Evolutionary conservation across 768 basidiomycete genomes (phyloP).

Genomic region (Pisolithus orientalis): DNA sequence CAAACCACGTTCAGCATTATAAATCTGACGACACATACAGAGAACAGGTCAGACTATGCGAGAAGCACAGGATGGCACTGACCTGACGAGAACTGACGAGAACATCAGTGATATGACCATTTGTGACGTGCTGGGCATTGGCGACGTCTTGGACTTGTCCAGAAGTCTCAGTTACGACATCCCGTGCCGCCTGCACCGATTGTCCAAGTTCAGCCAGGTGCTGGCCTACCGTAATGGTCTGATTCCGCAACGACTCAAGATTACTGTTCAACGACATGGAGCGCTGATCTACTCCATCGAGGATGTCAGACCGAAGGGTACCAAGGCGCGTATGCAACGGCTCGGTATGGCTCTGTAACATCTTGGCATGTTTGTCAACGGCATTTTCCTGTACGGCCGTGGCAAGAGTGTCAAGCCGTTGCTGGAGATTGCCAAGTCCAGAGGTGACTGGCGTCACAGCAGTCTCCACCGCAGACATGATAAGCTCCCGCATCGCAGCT

Average conservation of each 20-base stretch:
- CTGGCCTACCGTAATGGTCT: background rate
- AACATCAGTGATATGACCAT: background rate
- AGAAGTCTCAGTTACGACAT: background rate
- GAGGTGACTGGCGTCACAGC: background rate
- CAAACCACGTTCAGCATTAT: background rate
- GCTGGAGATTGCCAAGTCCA: background rate
- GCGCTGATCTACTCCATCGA: background rate
- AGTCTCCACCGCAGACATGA: background rate
- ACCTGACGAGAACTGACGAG: background rate
- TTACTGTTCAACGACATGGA: background rate
- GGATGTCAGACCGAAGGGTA: background rate
- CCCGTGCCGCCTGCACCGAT: background rate
- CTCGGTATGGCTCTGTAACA: background rate
- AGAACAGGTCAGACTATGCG: background rate
- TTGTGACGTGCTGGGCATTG: background rate
- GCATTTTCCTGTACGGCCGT: background rate
- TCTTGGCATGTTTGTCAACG: background rate
- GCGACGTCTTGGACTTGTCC: background rate
- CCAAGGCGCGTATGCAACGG: background rate
- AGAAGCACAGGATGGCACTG: background rate
- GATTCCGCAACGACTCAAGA: background rate
- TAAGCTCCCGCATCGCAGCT: background rate
- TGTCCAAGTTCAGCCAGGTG: background rate
- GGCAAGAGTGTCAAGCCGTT: background rate
- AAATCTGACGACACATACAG: background rate